Evolutionary conservation across 345 rosid genomes (phyloP), one percentile per base, ranked within the genome.

Genomic region (Syzygium aromaticum): DNA sequence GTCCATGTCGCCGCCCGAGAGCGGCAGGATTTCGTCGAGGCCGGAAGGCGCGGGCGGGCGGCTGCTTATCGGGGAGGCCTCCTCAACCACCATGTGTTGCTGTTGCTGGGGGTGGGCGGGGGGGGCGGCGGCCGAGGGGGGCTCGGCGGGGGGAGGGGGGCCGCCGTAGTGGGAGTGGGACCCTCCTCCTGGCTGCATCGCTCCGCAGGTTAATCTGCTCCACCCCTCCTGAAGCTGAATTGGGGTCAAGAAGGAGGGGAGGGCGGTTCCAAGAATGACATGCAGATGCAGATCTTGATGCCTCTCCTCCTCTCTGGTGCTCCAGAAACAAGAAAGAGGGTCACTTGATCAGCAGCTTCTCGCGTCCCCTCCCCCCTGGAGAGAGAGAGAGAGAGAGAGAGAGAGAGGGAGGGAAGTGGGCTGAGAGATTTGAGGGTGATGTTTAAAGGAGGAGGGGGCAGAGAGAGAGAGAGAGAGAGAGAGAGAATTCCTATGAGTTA

Each of bases 31-130:
- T 78, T 96, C 95, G 84, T 94, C 96, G 59, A 93, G 89, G 90
- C 90, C 92, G 54, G 89, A 86, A 16, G 88, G 56, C 5, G 98
- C 96, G 0, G 99, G 99, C 46, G 97, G 98, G 89, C 99, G 90
- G 92, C 97, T 94, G 91, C 97, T 95, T 83, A 96, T 96, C 25
- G 98, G 99, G 8, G 99, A 95, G 85, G 99, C 98, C 84, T 93
- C 95, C 87, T 96, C 98, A 54, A 94, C 98, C 2, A 92, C 89
- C 87, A 92, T 93, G 87, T 90, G 90, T 49, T 86, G 89, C 73
- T 80, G 61, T 61, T 86, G 86, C 77, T 88, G 90, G 40, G 89
- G 90, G 57, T 80, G 88, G 84, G 89, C 51, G 21, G 90, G 5
- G 8, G 90, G 25, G 21, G 89, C 11, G 67, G 89, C 21, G 19